Evolutionary conservation across 768 basidiomycete species (phyloP).

Genomic region (Boletus subcaerulescens): DNA sequence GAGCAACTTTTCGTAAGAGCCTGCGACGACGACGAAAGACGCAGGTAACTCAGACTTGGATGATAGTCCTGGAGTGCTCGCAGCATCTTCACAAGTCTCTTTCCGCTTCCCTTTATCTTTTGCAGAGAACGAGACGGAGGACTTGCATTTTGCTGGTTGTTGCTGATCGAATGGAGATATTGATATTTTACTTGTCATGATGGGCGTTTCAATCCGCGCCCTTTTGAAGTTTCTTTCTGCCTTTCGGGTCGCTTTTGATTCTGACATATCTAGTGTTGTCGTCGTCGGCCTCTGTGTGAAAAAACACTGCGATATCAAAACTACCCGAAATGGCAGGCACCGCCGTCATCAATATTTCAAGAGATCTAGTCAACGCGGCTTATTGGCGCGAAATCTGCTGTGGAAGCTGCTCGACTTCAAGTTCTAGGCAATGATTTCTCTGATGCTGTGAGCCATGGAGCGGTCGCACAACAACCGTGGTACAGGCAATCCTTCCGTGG

Average conservation of each 20-base stretch:
- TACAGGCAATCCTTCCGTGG: too few species aligned
- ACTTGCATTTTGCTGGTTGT: background rate
- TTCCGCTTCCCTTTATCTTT: slow-evolving; percentile 33
- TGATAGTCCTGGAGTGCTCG: background rate
- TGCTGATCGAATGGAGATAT: background rate
- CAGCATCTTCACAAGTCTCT: background rate
- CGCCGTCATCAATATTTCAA: too few species aligned
- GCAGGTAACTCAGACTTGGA: slow-evolving; percentile 37
- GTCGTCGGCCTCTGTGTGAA: background rate
- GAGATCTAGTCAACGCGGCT: too few species aligned
- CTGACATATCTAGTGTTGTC: slow-evolving; percentile 10
- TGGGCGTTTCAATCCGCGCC: slow-evolving; percentile 20
- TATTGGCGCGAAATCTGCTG: background rate
- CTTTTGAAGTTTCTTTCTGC: slow-evolving; percentile 24
- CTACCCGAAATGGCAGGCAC: background rate
- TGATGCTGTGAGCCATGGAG: too few species aligned
- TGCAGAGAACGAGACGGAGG: slow-evolving; percentile 10
- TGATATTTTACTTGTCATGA: background rate
- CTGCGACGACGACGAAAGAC: slow-evolving; percentile 84
- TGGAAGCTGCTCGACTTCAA: background rate
- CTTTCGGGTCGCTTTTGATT: slow-evolving; percentile 17
- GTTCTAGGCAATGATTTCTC: too few species aligned
- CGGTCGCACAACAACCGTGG: background rate
- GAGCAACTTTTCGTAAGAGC: slow-evolving; percentile 94
- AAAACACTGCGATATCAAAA: background rate